Evolutionary conservation across 257 asterid species (phyloP).

Genomic region (Anisodus acutangulus): DNA sequence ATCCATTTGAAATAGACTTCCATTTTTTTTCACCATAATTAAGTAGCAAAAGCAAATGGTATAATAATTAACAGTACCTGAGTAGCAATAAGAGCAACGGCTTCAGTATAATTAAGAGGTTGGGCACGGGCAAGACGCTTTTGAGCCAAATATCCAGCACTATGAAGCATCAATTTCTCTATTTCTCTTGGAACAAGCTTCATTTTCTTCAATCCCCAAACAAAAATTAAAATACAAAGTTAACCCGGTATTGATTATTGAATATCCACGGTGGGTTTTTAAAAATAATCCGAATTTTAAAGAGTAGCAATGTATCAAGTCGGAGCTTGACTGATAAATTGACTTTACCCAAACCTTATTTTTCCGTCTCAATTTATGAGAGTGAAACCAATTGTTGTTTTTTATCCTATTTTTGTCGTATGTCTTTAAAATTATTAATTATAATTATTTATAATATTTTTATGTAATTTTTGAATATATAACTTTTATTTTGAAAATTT

Average conservation of each 20-base stretch:
- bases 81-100: conserved; percentile 81
- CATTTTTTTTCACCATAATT: background rate
- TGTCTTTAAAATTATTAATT: too few species aligned
- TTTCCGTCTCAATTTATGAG: too few species aligned
- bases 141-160: conserved; percentile 86
- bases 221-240: background rate
- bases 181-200: conserved; percentile 86
- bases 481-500: too few species aligned
- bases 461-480: too few species aligned
- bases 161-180: conserved; percentile 90
- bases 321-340: too few species aligned
- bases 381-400: too few species aligned
- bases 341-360: too few species aligned
- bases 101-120: conserved; percentile 80
- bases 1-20: background rate
- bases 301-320: too few species aligned
- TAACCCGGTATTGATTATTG: background rate
- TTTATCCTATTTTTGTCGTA: too few species aligned
- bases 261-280: too few species aligned
- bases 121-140: conserved; percentile 94
- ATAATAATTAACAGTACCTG: conserved; percentile 47
- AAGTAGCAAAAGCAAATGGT: background rate
- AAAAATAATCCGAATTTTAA: too few species aligned
- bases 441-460: too few species aligned
- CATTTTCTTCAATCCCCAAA: conserved; percentile 44